phyloP scores from a whole-genome alignment of 768 basidiomycete genomes.

The Crassisporium funariophilum region DNA sequence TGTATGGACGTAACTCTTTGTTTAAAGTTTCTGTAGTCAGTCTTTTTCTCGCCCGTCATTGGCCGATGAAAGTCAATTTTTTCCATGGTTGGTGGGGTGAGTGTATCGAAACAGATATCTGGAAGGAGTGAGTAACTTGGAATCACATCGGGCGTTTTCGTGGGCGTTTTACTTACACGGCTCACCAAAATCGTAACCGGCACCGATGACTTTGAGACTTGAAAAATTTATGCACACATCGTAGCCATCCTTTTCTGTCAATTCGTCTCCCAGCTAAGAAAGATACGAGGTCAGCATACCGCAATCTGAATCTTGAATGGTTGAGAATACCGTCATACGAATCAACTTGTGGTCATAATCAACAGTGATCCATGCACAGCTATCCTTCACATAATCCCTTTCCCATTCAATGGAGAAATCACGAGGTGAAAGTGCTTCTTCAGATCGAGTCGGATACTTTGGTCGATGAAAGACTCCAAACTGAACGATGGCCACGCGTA shows the following conservation, averaged over 20 bases:
- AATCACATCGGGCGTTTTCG: not conserved
- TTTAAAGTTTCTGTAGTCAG: slow-evolving; percentile 49
- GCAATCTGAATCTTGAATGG: not conserved
- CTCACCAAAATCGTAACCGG: slow-evolving; percentile 64
- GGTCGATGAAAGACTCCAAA: slow-evolving; percentile 61
- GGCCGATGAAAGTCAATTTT: slow-evolving; percentile 58
- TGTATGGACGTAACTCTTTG: slow-evolving; percentile 61
- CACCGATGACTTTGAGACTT: slow-evolving; percentile 60
- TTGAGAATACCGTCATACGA: slow-evolving; percentile 58
- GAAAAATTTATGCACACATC: slow-evolving; percentile 57
- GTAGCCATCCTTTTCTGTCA: slow-evolving; percentile 50
- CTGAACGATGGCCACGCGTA: slow-evolving; percentile 65
- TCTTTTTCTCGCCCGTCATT: slow-evolving; percentile 39
- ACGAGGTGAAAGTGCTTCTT: slow-evolving; percentile 37
- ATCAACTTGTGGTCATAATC: slow-evolving; percentile 72
- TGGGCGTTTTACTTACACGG: slow-evolving; percentile 57
- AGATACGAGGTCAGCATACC: not conserved
- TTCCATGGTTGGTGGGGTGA: slow-evolving; percentile 67
- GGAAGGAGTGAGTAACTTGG: not conserved
- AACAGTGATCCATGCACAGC: slow-evolving; percentile 58
- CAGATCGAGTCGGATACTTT: slow-evolving; percentile 28
- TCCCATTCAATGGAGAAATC: slow-evolving; percentile 77
- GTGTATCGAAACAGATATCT: slow-evolving; percentile 72
- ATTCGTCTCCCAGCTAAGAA: slow-evolving; percentile 59
- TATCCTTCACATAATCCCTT: slow-evolving; percentile 43